Base-by-base conservation (phyloP, 805 yeast genomes). In the Saturnispora hagleri region DNA sequence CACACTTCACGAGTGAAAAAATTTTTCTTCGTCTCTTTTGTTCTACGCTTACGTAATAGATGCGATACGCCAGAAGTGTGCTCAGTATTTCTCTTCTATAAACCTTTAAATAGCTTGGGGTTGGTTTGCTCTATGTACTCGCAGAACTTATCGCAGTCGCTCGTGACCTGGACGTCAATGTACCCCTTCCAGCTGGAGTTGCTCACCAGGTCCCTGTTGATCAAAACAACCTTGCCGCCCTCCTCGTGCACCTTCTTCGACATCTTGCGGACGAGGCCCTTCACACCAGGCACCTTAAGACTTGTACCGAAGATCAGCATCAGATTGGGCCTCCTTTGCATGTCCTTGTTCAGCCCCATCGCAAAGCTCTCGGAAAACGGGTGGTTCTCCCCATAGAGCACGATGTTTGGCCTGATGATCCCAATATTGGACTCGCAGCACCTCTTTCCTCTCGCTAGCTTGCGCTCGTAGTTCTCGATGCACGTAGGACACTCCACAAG, bases 231-330 rank as follows among this genome's bases (percentile, higher is more conserved):
- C 31, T 76, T 70, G 0, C 98, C 99, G 20, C 85, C 88, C 31
- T 51, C 54, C n/a, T 79, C 83, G 62, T 86, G 95, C 18, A 90
- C 82, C 18, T 77, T 77, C 55, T 76, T 76, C 46, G 95, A 81
- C 55, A 87, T 65, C 22, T 76, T 75, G 55, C 79, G 77, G 2
- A 90, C 97, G 20, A 91, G 71, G 57, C 78, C 80, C 62, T 82
- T 85, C 46, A 93, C 90, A 1, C 99, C 99, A 57, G 84, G 86
- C 12, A 91, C 98, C 68, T 82, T 86, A 41, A 93, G 72, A 4
- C 97, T 88, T 0, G 99, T 93, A 0, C 99, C 99, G 77, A 88
- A 82, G 10, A 91, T 85, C n/a, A 91, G 68, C 46, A 93, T 73
- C 54, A 87, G 64, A 62, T 89, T 96, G 0, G 97, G 96, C 53